phyloP scores from a whole-genome alignment of 169 alveolate species.

The Cryptosporidium parvum region DNA sequence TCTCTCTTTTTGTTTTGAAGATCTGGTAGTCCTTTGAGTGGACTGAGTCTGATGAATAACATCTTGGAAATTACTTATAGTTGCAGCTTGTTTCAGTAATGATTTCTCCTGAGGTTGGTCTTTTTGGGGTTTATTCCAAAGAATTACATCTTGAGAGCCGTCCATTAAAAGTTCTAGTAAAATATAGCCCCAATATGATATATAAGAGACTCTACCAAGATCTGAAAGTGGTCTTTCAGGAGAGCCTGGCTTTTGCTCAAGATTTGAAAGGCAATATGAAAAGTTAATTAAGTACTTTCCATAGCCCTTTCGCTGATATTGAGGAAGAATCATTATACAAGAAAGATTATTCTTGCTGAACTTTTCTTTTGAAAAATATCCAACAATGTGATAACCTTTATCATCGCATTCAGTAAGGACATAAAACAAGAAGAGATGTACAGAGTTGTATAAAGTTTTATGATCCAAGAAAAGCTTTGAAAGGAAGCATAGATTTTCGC shows the following conservation, averaged over 20 bases:
- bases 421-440: constrained; percentile 93
- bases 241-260: constrained; percentile 94
- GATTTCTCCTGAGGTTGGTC: constrained; percentile 19
- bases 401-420: constrained; percentile 93
- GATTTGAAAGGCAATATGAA: constrained; percentile 92
- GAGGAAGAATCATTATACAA: constrained; percentile 89
- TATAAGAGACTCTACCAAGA: constrained; percentile 95
- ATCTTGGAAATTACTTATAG: constrained; percentile 35
- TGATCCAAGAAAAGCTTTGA: constrained; percentile 97
- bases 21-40: constrained; percentile 58
- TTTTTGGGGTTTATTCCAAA: constrained; percentile 25
- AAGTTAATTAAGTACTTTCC: constrained; percentile 89
- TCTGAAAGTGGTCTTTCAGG: constrained; percentile 98
- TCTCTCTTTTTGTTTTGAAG: constrained; percentile 61
- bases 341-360: constrained; percentile 83
- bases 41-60: constrained; percentile 38
- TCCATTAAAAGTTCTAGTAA: constrained; percentile 80
- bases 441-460: constrained; percentile 91
- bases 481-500: constrained; percentile 96
- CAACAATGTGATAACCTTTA: constrained; percentile 90
- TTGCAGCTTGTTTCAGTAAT: constrained; percentile 10
- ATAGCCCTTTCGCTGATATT: constrained; percentile 89
- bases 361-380: constrained; percentile 90
- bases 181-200: constrained; percentile 94
- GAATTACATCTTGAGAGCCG: constrained; percentile 51